These are phyloP conservation scores for Aurinia saxatilis DNA, from an alignment of 345 rosid genomes.

Conservation along the genomic window DNA sequence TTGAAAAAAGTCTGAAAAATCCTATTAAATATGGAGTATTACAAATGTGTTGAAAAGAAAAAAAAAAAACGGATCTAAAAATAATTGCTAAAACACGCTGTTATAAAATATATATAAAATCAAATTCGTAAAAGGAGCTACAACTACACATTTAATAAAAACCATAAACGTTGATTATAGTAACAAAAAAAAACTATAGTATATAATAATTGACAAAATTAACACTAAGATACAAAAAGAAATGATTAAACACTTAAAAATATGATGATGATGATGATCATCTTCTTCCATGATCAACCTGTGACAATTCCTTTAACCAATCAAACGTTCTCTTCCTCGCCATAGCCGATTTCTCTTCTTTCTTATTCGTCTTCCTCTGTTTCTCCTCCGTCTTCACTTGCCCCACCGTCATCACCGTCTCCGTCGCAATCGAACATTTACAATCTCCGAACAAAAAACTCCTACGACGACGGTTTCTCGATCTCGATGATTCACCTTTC, in stretches of 20 bases:
- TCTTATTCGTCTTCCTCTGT: constrained; percentile 36
- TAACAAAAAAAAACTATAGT: background rate
- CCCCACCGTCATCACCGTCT: constrained; percentile 26
- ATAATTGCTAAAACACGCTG: too few species aligned
- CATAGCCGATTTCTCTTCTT: constrained; percentile 44
- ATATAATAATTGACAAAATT: constrained; percentile 6
- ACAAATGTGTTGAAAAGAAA: too few species aligned
- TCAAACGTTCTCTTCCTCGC: constrained; percentile 76
- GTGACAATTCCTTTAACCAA: constrained; percentile 81
- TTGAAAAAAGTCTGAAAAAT: too few species aligned
- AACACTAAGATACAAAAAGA: constrained; percentile 25
- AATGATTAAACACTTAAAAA: constrained; percentile 26
- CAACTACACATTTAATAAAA: too few species aligned
- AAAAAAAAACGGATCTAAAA: too few species aligned
- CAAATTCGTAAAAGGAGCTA: too few species aligned
- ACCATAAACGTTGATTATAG: background rate
- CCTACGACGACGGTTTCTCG: constrained; percentile 30
- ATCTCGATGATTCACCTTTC: constrained; percentile 17
- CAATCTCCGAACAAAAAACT: constrained; percentile 45
- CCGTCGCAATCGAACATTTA: constrained; percentile 53
- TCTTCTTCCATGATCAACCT: constrained; percentile 40
- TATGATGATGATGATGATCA: too few species aligned
- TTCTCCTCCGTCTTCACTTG: constrained; percentile 26
- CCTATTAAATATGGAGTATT: too few species aligned
- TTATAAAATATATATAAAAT: too few species aligned